Evolutionary conservation across 1,284 basidiomycete genomes (phyloP).

Genomic region (Malassezia yamatoensis): DNA sequence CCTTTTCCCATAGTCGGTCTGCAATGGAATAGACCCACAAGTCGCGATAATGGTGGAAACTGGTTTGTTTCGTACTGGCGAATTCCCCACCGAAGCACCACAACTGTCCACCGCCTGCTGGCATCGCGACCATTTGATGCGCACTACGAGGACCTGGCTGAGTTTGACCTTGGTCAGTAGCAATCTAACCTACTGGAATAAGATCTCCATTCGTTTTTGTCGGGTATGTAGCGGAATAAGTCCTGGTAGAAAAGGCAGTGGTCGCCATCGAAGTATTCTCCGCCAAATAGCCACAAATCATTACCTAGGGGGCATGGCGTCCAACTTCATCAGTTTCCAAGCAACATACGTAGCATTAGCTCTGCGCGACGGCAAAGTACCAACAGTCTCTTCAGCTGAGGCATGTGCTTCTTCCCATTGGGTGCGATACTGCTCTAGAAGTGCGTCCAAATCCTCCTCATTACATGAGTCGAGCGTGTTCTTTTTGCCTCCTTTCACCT

Average conservation of each 20-base stretch:
- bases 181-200: conserved; percentile 23
- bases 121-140: conserved; percentile 39
- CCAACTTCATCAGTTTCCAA: conserved; percentile 11
- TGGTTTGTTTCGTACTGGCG: conserved; percentile 71
- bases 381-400: conserved; percentile 34
- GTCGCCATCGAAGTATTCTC: conserved; percentile 47
- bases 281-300: conserved; percentile 46
- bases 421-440: conserved; percentile 34
- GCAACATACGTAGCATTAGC: conserved; percentile 37
- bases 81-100: conserved; percentile 48
- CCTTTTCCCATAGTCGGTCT: conserved; percentile 67
- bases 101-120: conserved; percentile 42
- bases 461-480: conserved; percentile 24
- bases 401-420: conserved; percentile 42
- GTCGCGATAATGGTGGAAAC: conserved; percentile 82
- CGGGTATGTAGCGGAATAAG: conserved; percentile 41
- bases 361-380: conserved; percentile 31
- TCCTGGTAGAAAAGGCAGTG: conserved; percentile 40
- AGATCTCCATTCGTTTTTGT: conserved; percentile 39
- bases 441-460: conserved; percentile 44
- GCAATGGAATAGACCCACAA: conserved; percentile 41
- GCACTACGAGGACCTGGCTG: conserved; percentile 46
- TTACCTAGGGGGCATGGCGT: conserved; percentile 44
- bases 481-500: conserved; percentile 26
- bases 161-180: conserved; percentile 18